Conservation (phyloP, 2,329 filamentous ascomycete genomes). For the Colletotrichum lini region DNA sequence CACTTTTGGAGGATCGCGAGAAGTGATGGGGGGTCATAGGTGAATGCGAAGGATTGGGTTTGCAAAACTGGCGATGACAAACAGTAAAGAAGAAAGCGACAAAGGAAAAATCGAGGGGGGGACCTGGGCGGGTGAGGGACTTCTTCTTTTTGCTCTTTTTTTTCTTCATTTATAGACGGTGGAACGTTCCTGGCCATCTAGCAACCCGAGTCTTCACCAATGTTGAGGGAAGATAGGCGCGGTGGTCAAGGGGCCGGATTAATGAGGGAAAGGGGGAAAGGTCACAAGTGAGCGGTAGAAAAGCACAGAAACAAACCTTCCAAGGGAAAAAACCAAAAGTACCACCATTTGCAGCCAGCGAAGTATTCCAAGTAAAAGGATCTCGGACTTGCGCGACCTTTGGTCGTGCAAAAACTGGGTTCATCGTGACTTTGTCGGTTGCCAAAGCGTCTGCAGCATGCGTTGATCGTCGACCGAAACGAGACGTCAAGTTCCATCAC, state of each 20-base stretch:
- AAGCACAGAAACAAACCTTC: background rate
- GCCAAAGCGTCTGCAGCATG: too few species aligned
- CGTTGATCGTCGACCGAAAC: too few species aligned
- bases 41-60: background rate
- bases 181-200: background rate
- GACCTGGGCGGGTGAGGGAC: too few species aligned
- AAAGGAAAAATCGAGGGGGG: too few species aligned
- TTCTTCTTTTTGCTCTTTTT: background rate
- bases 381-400: too few species aligned
- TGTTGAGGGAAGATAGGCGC: background rate
- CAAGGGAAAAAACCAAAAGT: background rate
- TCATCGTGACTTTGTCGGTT: too few species aligned
- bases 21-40: background rate
- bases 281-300: background rate
- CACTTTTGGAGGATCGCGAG: background rate
- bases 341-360: too few species aligned
- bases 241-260: slow-evolving; percentile 9
- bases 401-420: too few species aligned
- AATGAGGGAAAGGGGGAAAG: background rate
- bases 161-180: background rate
- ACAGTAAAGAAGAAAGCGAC: background rate
- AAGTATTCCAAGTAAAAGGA: too few species aligned
- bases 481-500: too few species aligned
- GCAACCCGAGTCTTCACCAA: background rate
- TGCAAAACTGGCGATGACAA: background rate